These are phyloP conservation scores for Saturnispora mendoncae DNA, from an alignment of 805 yeast genomes.

Conservation along the genomic window DNA sequence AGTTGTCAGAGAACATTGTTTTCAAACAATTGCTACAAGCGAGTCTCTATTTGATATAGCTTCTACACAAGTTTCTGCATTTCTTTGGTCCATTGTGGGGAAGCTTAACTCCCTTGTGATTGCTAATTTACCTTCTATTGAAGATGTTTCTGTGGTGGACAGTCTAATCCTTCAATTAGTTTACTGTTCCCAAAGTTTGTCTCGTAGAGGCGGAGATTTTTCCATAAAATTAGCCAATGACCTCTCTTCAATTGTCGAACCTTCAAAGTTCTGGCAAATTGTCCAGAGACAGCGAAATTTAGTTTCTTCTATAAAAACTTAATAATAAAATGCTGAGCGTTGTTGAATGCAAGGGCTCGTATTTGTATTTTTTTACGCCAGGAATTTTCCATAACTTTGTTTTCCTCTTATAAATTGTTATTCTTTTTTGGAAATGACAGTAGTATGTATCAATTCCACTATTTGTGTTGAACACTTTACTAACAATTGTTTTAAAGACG, in stretches of 20 bases:
- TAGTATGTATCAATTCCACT: not conserved
- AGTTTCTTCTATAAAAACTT: slow-evolving; percentile 11
- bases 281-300: slow-evolving; percentile 35
- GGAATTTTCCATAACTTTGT: not conserved
- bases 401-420: not conserved
- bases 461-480: not conserved
- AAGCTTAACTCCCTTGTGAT: slow-evolving; percentile 23
- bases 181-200: slow-evolving; percentile 81
- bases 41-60: slow-evolving; percentile 45
- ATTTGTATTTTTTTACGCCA: too few species aligned
- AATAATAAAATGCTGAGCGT: slow-evolving; percentile 1
- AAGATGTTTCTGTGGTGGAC: slow-evolving; percentile 38
- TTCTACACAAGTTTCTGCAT: slow-evolving; percentile 29
- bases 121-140: slow-evolving; percentile 26
- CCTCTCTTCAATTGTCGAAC: not conserved
- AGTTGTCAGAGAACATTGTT: slow-evolving; percentile 73
- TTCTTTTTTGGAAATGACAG: not conserved
- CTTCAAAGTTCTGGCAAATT: slow-evolving; percentile 3
- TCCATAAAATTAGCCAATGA: slow-evolving; percentile 36
- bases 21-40: slow-evolving; percentile 60
- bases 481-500: not conserved
- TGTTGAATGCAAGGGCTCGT: not conserved
- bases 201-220: slow-evolving; percentile 63
- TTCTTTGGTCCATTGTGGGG: slow-evolving; percentile 28
- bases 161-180: slow-evolving; percentile 74